Evolutionary conservation across 805 yeast species (phyloP).

Genomic region (Candida glaebosa): DNA sequence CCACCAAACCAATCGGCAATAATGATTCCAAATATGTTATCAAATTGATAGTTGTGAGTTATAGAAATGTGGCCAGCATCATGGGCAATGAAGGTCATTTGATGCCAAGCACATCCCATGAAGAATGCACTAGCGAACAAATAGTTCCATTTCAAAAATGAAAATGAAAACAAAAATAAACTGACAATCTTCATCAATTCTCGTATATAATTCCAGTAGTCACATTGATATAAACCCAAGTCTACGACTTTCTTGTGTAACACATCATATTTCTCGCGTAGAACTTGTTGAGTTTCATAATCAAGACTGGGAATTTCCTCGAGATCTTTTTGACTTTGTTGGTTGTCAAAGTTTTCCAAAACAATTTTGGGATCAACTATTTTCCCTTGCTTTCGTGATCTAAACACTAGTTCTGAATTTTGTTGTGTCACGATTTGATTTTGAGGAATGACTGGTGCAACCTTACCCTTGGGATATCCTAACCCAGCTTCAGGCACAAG

Average conservation of each 20-base stretch:
- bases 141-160: constrained; percentile 45
- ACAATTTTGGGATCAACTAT: constrained; percentile 55
- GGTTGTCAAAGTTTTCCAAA: constrained; percentile 57
- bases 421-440: constrained; percentile 39
- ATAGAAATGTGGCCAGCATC: constrained; percentile 87
- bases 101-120: constrained; percentile 85
- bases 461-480: constrained; percentile 42
- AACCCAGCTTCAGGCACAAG: constrained; percentile 8
- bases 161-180: constrained; percentile 48
- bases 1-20: constrained; percentile 87
- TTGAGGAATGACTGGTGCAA: constrained; percentile 53
- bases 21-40: constrained; percentile 67
- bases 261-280: constrained; percentile 56
- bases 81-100: constrained; percentile 80
- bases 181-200: constrained; percentile 61
- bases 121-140: constrained; percentile 56
- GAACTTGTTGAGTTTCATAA: constrained; percentile 55
- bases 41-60: constrained; percentile 74
- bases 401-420: constrained; percentile 28
- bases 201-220: constrained; percentile 67
- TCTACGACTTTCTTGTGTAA: constrained; percentile 54
- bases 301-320: constrained; percentile 62
- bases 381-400: constrained; percentile 2
- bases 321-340: constrained; percentile 53
- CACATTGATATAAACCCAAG: constrained; percentile 67